Evolutionary conservation across 495 filamentous ascomycete species (phyloP), one percentile per base, ranked within the genome.

Genomic region (Penicillium antarcticum): DNA sequence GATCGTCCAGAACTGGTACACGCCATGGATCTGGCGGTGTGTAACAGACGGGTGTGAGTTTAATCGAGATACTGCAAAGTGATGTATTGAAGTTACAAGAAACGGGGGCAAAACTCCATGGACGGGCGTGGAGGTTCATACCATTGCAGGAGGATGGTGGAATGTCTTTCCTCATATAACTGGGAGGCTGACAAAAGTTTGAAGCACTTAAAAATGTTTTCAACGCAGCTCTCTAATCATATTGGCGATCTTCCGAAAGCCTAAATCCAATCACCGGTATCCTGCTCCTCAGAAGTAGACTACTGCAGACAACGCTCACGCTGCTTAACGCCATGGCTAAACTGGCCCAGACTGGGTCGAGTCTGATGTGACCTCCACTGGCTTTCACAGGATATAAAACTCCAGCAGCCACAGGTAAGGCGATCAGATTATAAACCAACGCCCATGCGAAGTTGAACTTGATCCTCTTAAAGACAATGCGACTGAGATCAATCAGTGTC

Each of bases 361-460:
- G 62, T 29, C 79, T 21, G 24, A 50, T 26, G 16, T 83, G 82
- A 14, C 52, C 48, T 17, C 38, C 38, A 6, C 38, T 40, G 38
- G 38, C 38, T 17, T 52, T 55, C 14, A 85, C 57, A 3, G 86
- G 80, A 62, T 86, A 88, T 12, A 88, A 55, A 17, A 77, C 80
- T 1, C 86, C 86, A 0, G 83, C 86, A 6, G 86, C 86, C 33
- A 89, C 68, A 4, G 86, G 86, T 19, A 89, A 53, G 1, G 80
- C 81, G 14, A 81, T 48, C 12, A 80, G 39, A 63, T 89, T 89
- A 61, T 88, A 89, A 2, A 89, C 68, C 24, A 86, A 63, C 3
- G 86, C 86, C 86, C 86, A 89, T 7, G 56, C 75, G 62, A 88
- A 89, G 64, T 89, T 89, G 63, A 87, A 76, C 66, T 80, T 81